phyloP scores from a whole-genome alignment of 768 basidiomycete species.

The Boletus barrowsii region DNA sequence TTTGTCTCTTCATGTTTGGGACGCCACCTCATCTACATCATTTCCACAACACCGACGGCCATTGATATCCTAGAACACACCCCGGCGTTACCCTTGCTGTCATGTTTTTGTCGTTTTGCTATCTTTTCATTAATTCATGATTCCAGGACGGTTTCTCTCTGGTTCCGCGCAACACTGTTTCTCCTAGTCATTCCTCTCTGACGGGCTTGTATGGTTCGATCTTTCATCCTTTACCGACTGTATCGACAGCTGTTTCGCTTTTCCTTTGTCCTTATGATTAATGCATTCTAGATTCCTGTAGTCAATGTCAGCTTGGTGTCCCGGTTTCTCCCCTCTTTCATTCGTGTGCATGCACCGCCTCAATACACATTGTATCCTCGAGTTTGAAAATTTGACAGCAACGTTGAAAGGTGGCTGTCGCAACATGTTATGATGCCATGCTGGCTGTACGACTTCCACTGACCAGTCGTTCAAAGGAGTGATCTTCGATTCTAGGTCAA shows the following conservation, averaged over 20 bases:
- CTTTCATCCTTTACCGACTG: conserved; percentile 17
- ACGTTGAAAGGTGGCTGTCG: too few species aligned
- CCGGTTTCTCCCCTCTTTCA: too few species aligned
- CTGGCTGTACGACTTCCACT: too few species aligned
- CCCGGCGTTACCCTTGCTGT: conserved; percentile 19
- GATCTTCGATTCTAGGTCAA: background rate
- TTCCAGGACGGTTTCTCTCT: conserved; percentile 6
- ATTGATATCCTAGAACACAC: conserved; percentile 28
- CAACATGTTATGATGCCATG: too few species aligned
- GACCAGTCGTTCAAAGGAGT: too few species aligned
- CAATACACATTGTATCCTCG: too few species aligned
- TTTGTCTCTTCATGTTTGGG: conserved; percentile 5
- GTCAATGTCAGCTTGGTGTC: background rate
- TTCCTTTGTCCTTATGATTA: conserved; percentile 16
- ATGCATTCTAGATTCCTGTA: conserved; percentile 9
- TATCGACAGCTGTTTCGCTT: conserved; percentile 24
- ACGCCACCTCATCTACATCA: conserved; percentile 9
- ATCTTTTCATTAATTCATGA: conserved; percentile 9
- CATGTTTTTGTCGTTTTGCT: conserved; percentile 20
- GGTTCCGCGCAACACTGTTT: conserved; percentile 10
- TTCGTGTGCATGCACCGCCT: background rate
- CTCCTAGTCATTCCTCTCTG: conserved; percentile 6
- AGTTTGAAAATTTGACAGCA: too few species aligned
- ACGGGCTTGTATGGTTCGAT: conserved; percentile 7
- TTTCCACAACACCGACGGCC: conserved; percentile 8